Evolutionary conservation across 148 eudicot genomes (phyloP).

Genomic region (Rhododendron molle): DNA sequence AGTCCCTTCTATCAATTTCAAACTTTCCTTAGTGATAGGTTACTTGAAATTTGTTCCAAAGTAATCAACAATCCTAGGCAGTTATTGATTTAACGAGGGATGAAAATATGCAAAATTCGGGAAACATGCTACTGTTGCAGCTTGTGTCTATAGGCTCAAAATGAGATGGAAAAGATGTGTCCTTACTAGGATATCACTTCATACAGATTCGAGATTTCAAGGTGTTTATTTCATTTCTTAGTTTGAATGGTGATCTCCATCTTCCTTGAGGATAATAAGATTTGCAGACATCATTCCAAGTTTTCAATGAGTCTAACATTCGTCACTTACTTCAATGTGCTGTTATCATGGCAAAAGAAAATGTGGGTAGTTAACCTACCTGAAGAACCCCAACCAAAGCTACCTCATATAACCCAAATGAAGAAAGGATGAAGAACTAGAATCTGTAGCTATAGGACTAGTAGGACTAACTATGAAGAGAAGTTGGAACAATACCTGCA

Average conservation of each 20-base stretch:
- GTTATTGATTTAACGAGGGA: neutral
- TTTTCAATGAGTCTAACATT: neutral
- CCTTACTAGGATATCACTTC: neutral
- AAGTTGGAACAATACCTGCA: no score
- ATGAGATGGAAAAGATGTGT: neutral
- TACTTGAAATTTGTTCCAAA: neutral
- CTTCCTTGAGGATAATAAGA: neutral
- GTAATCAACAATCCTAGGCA: neutral
- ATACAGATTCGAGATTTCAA: neutral
- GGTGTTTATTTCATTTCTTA: neutral
- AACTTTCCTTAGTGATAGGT: neutral
- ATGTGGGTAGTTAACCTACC: neutral
- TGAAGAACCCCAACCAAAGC: neutral
- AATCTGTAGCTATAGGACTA: neutral
- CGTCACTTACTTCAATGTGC: constrained; percentile 7
- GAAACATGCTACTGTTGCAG: neutral
- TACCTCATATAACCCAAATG: neutral
- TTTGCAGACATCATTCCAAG: neutral
- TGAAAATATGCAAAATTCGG: neutral
- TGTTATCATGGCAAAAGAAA: neutral
- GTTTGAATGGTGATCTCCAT: neutral
- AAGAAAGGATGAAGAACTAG: neutral
- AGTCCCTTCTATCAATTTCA: neutral
- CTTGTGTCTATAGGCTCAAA: neutral
- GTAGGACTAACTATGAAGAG: neutral